phyloP scores from a whole-genome alignment of 495 filamentous ascomycete species.

The Xylaria scruposa region DNA sequence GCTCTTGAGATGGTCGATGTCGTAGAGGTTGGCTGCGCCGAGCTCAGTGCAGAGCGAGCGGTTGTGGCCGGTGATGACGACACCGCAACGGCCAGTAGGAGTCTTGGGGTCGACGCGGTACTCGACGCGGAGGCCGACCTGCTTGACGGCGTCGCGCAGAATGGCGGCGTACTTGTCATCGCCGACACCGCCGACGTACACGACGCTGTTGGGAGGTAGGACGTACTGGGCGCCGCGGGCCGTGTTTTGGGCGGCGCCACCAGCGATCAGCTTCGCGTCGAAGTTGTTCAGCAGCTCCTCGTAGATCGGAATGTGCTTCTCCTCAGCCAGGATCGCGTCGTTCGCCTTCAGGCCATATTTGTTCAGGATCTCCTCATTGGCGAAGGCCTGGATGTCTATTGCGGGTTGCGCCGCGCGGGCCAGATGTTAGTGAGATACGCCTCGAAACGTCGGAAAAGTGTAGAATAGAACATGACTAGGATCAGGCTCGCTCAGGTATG shows the following conservation, averaged over 20 bases:
- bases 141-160: slow-evolving; percentile 75
- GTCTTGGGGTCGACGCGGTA: slow-evolving; percentile 85
- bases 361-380: slow-evolving; percentile 78
- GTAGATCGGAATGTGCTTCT: slow-evolving; percentile 86
- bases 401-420: not conserved
- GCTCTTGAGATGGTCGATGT: slow-evolving; percentile 89
- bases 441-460: not conserved
- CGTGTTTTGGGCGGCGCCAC: slow-evolving; percentile 97
- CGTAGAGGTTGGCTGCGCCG: slow-evolving; percentile 95
- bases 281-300: slow-evolving; percentile 88
- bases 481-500: not conserved
- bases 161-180: slow-evolving; percentile 88
- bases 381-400: slow-evolving; percentile 89
- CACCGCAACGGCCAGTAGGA: slow-evolving; percentile 92
- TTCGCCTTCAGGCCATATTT: slow-evolving; percentile 95
- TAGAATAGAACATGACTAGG: not conserved
- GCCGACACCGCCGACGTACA: slow-evolving; percentile 93
- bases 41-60: slow-evolving; percentile 94
- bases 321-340: slow-evolving; percentile 95
- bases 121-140: slow-evolving; percentile 87
- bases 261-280: slow-evolving; percentile 91
- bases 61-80: slow-evolving; percentile 94
- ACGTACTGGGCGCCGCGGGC: slow-evolving; percentile 97
- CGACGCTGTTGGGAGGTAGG: slow-evolving; percentile 81
- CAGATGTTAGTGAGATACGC: slow-evolving; percentile 13